Percentiles rank a stretch among this genome's conserved stretches.
phyloP scores from a whole-genome alignment of 2,329 filamentous ascomycete genomes.

The Verticillium albo-atrum region DNA sequence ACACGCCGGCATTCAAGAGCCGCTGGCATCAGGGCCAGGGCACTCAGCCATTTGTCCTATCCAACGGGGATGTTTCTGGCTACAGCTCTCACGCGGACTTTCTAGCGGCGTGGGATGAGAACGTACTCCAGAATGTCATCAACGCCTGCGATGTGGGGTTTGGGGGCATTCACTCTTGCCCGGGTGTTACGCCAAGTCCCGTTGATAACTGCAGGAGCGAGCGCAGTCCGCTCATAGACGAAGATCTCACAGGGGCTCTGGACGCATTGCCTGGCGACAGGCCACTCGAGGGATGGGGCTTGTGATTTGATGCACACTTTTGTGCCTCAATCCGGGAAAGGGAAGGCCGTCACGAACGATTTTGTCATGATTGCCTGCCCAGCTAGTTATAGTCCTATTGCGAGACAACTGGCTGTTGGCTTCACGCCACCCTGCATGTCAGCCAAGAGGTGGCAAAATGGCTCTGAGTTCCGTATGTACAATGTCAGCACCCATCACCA shows the following conservation, averaged over 20 bases:
- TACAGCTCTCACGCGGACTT: conserved; percentile 71
- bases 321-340: neutral
- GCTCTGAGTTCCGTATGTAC: too few relatives aligned
- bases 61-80: conserved; percentile 68
- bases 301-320: neutral
- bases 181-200: conserved; percentile 40
- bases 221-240: conserved; percentile 41
- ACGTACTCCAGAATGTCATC: conserved; percentile 61
- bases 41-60: conserved; percentile 60
- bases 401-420: too few relatives aligned
- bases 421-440: too few relatives aligned
- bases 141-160: conserved; percentile 59
- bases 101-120: conserved; percentile 65
- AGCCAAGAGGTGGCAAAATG: too few relatives aligned
- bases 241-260: conserved; percentile 39
- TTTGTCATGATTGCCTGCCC: neutral
- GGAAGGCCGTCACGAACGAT: neutral
- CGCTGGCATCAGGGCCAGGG: conserved; percentile 52
- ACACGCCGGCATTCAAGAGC: conserved; percentile 46
- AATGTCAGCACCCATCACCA: too few relatives aligned
- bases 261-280: conserved; percentile 50
- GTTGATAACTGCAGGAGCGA: conserved; percentile 40
- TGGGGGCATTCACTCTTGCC: conserved; percentile 58
- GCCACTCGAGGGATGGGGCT: conserved; percentile 44
- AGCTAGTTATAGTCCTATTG: too few relatives aligned